Percentiles rank a stretch among this genome's conserved stretches.
Evolutionary conservation across 805 yeast genomes (phyloP).

Genomic region (Saturnispora serradocipensis): DNA sequence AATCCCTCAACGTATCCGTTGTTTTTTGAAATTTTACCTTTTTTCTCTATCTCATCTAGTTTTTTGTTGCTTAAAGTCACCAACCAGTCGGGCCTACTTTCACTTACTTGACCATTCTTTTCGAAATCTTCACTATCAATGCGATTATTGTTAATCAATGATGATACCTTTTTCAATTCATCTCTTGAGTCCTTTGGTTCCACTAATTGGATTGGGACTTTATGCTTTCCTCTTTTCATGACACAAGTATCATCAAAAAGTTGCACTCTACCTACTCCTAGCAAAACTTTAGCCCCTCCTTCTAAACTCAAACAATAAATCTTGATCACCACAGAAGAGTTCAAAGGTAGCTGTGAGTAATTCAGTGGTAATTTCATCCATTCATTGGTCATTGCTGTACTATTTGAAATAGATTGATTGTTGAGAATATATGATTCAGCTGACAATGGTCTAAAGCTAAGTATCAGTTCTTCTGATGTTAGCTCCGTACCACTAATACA

Average conservation of each 20-base stretch:
- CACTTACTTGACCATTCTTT: conserved; percentile 5
- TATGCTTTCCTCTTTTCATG: conserved; percentile 44
- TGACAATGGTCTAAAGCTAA: background rate
- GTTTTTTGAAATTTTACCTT: conserved; percentile 9
- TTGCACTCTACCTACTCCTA: conserved; percentile 52
- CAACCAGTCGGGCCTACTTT: conserved; percentile 49
- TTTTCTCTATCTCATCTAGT: conserved; percentile 33
- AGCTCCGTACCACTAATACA: background rate
- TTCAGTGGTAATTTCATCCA: conserved; percentile 67
- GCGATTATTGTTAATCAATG: background rate
- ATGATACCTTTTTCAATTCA: background rate
- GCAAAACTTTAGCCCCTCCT: conserved; percentile 36
- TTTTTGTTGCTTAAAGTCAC: conserved; percentile 46
- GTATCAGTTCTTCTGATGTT: background rate
- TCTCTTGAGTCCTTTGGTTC: background rate
- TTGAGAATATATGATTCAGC: background rate
- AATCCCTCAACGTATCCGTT: background rate
- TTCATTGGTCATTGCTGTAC: conserved; percentile 20
- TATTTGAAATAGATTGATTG: background rate
- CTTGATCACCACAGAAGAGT: conserved; percentile 49
- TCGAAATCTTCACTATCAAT: background rate
- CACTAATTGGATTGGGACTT: conserved; percentile 36
- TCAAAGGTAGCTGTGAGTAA: conserved; percentile 60
- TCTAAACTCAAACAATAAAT: conserved; percentile 58
- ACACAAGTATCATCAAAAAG: conserved; percentile 38